A percentile compares a stretch with the other conserved stretches of the same genome.
Evolutionary conservation across 495 filamentous ascomycete genomes (phyloP).

Genomic region (Geoglossum glabrum): DNA sequence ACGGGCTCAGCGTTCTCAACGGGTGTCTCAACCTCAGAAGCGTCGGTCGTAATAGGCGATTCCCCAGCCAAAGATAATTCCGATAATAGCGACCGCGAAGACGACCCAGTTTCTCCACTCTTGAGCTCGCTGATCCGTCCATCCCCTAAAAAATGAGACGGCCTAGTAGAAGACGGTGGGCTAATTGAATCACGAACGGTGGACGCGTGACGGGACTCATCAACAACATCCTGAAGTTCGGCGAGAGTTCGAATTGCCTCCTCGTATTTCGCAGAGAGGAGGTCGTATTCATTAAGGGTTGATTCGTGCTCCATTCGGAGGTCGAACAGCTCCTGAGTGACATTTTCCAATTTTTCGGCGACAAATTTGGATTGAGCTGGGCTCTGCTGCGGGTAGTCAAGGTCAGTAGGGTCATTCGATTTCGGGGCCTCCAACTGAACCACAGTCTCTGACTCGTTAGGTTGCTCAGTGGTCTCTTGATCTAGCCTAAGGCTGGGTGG

Average conservation of each 20-base stretch:
- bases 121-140: conserved; percentile 54
- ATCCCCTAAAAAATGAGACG: conserved; percentile 85
- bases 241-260: conserved; percentile 65
- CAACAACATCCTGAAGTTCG: conserved; percentile 65
- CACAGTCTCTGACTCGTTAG: neutral
- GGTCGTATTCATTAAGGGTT: conserved; percentile 60
- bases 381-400: conserved; percentile 19
- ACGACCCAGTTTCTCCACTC: conserved; percentile 44
- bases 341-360: conserved; percentile 77
- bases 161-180: conserved; percentile 38
- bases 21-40: conserved; percentile 33
- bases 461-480: neutral
- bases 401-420: neutral
- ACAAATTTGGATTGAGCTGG: conserved; percentile 72
- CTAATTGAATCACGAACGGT: conserved; percentile 30
- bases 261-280: conserved; percentile 76
- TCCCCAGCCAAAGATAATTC: conserved; percentile 88
- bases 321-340: conserved; percentile 83
- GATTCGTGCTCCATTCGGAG: conserved; percentile 77
- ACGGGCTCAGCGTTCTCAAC: neutral
- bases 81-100: conserved; percentile 87
- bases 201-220: conserved; percentile 54
- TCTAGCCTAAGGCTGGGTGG: conserved; percentile 1
- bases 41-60: conserved; percentile 42
- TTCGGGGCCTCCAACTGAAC: neutral